Percentiles rank a stretch among this genome's conserved stretches.
Conservation (phyloP, 2,329 filamentous ascomycete species). For the Exophiala sp. region DNA sequence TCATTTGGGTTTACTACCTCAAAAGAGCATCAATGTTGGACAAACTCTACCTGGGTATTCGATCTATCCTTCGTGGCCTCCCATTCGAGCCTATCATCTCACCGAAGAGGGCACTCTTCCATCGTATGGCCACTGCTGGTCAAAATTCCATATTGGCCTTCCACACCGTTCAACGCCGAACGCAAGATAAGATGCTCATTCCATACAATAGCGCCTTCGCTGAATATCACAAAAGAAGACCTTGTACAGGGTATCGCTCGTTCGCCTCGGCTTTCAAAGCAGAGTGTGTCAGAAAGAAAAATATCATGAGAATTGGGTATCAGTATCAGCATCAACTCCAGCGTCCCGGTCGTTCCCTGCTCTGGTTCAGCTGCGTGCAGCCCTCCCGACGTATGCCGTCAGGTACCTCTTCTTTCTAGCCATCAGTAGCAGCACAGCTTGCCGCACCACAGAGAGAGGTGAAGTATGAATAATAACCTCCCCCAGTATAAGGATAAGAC, state of each 20-base stretch:
- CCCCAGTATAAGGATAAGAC: background rate
- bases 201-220: slow-evolving; percentile 8
- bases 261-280: background rate
- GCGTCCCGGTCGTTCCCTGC: background rate
- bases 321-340: slow-evolving; percentile 3
- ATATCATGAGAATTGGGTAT: slow-evolving; percentile 6
- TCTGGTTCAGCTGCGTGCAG: background rate
- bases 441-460: background rate
- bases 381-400: background rate
- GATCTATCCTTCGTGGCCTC: background rate
- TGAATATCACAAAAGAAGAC: slow-evolving; percentile 4
- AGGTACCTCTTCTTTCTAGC: background rate
- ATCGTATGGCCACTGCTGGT: background rate
- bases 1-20: too few relatives aligned
- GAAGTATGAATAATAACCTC: background rate
- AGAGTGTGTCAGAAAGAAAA: background rate
- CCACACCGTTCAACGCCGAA: background rate
- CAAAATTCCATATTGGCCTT: too few relatives aligned
- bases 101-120: background rate
- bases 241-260: slow-evolving; percentile 5
- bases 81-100: too few relatives aligned
- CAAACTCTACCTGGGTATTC: too few relatives aligned
- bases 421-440: background rate
- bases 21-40: too few relatives aligned
- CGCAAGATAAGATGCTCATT: background rate